Evolutionary conservation across 2,329 filamentous ascomycete species (phyloP).

Genomic region (Bipolaris cookei): DNA sequence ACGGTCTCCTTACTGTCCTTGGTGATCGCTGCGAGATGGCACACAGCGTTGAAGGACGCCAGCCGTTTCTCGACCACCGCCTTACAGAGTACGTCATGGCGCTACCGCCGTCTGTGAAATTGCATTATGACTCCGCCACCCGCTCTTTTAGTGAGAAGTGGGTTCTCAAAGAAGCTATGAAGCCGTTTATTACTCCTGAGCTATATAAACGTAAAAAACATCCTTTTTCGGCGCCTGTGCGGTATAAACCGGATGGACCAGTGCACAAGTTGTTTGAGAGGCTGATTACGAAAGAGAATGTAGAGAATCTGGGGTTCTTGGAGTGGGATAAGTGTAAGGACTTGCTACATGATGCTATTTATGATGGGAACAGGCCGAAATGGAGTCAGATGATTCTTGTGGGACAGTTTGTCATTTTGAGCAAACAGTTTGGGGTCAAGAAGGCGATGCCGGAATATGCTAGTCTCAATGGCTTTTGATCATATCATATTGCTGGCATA

Average conservation of each 20-base stretch:
- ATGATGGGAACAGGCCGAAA: conserved; percentile 16
- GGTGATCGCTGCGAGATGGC: conserved; percentile 57
- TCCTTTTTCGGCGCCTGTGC: conserved; percentile 56
- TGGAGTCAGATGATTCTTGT: conserved; percentile 28
- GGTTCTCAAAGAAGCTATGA: conserved; percentile 59
- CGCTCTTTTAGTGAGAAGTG: conserved; percentile 54
- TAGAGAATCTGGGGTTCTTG: conserved; percentile 36
- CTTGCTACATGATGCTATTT: conserved; percentile 21
- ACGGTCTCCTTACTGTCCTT: conserved; percentile 51
- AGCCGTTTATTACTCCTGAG: conserved; percentile 60
- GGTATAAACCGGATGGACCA: conserved; percentile 53
- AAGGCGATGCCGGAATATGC: conserved; percentile 15
- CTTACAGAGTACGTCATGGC: conserved; percentile 50
- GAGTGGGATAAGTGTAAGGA: conserved; percentile 21
- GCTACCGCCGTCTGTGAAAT: conserved; percentile 48
- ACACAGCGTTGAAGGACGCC: conserved; percentile 50
- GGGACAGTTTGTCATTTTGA: conserved; percentile 25
- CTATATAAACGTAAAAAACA: conserved; percentile 59
- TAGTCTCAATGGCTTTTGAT: background rate
- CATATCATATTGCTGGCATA: background rate
- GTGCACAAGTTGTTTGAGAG: conserved; percentile 48
- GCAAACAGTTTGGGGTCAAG: conserved; percentile 20
- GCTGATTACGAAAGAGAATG: conserved; percentile 38
- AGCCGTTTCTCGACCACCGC: conserved; percentile 52
- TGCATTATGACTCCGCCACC: conserved; percentile 38